Evolutionary conservation across 805 yeast species (phyloP), one percentile per base, ranked within the genome.

Genomic region (Candida ponderosae): DNA sequence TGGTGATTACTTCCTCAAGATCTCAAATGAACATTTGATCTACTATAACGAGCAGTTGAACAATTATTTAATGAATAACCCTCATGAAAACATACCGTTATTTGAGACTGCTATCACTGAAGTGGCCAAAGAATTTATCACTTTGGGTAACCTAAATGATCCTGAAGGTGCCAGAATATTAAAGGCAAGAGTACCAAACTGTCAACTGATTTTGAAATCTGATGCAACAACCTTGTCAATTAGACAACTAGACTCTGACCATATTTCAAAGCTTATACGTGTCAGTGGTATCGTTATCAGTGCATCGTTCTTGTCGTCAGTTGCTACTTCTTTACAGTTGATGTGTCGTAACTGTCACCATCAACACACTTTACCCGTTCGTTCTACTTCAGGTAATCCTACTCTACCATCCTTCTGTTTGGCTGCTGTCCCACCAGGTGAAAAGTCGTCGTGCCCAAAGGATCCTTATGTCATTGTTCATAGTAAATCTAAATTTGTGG

Each of bases 381-480:
- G 66, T 19, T 68, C 83, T 0, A 85, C 89, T 3, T 82, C 87
- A 48, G 83, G 94, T 15, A 74, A 75, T 13, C 67, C 84, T 17
- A 72, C 64, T 37, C 64, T 83, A 44, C 96, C 96, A 13, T 72
- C 73, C 23, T 57, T 53, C 30, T 87, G 96, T 61, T 76, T 70
- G 49, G 70, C 76, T 6, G 70, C 76, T 4, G 57, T 62, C 1
- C 66, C 74, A 5, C 76, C 74, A 33, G 76, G 74, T 40, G 72
- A 64, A 41, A 68, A 59, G 44, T 70, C 67, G 18, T 65, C 68
- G 42, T 93, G 99, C 65, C 95, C 96, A 2, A 76, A 80, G 13
- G 96, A 90, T 50, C 98, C 99, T 3, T 93, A 88, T 52, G 74
- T 85, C 28, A 84, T 93, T 42, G 88, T 86, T 23, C 98, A 93